phyloP scores from a whole-genome alignment of 129 eudicot species.

The Saussurea involucrata region DNA sequence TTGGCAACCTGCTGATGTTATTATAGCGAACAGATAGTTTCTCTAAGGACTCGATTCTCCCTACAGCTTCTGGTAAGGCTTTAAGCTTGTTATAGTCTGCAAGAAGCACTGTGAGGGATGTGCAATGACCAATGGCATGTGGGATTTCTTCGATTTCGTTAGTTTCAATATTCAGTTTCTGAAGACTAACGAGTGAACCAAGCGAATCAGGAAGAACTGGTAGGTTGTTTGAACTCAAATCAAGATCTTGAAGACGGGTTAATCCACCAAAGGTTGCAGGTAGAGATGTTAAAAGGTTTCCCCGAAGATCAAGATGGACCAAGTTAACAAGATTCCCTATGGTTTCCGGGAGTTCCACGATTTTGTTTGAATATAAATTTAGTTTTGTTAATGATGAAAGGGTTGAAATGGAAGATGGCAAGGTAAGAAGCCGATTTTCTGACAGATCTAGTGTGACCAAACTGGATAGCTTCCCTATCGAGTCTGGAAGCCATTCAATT shows the following conservation, averaged over 20 bases:
- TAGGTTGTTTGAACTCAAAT: conserved; percentile 70
- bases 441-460: conserved; percentile 67
- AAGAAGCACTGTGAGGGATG: conserved; percentile 66
- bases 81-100: conserved; percentile 87
- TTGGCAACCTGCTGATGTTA: conserved; percentile 66
- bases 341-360: conserved; percentile 62
- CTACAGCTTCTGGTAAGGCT: conserved; percentile 93
- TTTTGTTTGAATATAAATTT: conserved; percentile 55
- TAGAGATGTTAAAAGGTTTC: conserved; percentile 52
- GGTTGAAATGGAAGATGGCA: conserved; percentile 63
- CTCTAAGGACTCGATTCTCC: conserved; percentile 67
- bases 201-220: conserved; percentile 58
- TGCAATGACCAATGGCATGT: conserved; percentile 70
- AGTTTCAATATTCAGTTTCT: conserved; percentile 60
- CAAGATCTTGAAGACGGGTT: conserved; percentile 66
- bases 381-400: conserved; percentile 62
- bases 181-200: conserved; percentile 61
- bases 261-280: conserved; percentile 56
- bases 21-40: conserved; percentile 71
- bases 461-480: conserved; percentile 68
- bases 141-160: conserved; percentile 84
- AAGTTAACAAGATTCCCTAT: conserved; percentile 63
- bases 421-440: conserved; percentile 53
- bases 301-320: conserved; percentile 62
- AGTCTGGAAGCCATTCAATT: conserved; percentile 90